Evolutionary conservation across 768 basidiomycete genomes (phyloP).

Genomic region (Calocybe cyanea): DNA sequence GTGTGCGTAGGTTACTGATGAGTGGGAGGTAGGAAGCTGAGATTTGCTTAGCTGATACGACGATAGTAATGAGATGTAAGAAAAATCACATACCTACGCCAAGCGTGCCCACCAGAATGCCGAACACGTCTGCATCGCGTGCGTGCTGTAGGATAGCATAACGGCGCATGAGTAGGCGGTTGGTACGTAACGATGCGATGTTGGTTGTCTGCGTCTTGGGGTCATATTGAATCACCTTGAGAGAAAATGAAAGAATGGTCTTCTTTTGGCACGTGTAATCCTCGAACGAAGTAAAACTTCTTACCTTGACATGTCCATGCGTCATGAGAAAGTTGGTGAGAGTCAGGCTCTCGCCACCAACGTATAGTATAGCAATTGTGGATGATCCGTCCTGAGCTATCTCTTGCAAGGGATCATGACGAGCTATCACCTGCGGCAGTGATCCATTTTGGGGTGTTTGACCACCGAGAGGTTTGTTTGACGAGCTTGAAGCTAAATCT

Average conservation of each 20-base stretch:
- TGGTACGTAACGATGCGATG: constrained; percentile 66
- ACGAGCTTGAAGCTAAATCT: background rate
- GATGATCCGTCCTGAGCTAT: constrained; percentile 10
- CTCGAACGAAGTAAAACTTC: constrained; percentile 15
- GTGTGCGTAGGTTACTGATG: constrained; percentile 72
- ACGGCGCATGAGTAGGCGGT: constrained; percentile 83
- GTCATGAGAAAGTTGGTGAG: constrained; percentile 87
- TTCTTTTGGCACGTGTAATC: too few species aligned
- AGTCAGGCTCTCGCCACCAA: constrained; percentile 78
- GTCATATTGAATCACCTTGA: constrained; percentile 75
- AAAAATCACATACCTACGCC: constrained; percentile 82
- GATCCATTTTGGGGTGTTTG: too few species aligned
- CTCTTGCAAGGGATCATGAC: constrained; percentile 1
- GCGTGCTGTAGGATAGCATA: constrained; percentile 87
- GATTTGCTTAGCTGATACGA: background rate
- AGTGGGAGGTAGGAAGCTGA: constrained; percentile 83
- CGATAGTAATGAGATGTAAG: background rate
- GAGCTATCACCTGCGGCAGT: background rate
- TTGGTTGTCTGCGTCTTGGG: constrained; percentile 44
- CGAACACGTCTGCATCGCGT: constrained; percentile 89
- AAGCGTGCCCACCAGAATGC: constrained; percentile 91
- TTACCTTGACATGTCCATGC: constrained; percentile 60
- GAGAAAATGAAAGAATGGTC: background rate
- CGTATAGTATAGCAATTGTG: constrained; percentile 37
- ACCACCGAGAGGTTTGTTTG: too few species aligned